Percentiles rank a stretch among this genome's conserved stretches.
Evolutionary conservation across 1,139 yeast genomes (phyloP).

Genomic region (Zhuliangozyma parablackwelliae): DNA sequence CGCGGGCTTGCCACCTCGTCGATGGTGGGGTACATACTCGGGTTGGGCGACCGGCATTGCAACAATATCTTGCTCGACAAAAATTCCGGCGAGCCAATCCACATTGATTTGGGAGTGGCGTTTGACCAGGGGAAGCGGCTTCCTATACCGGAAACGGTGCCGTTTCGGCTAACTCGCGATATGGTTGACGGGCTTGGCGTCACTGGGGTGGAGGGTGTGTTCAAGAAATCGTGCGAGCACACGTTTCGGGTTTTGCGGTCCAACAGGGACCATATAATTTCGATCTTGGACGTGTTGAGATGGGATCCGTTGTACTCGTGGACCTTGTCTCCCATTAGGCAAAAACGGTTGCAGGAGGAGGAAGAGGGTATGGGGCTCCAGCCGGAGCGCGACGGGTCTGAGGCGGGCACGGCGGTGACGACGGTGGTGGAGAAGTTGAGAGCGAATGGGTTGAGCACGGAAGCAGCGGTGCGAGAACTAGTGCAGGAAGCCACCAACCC

Average conservation of each 20-base stretch:
- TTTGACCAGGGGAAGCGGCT: conserved; percentile 86
- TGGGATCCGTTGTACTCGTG: conserved; percentile 94
- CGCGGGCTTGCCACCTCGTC: conserved; percentile 83
- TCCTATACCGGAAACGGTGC: conserved; percentile 89
- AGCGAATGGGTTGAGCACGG: conserved; percentile 69
- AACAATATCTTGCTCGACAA: conserved; percentile 83
- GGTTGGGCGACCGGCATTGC: conserved; percentile 93
- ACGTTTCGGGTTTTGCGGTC: conserved; percentile 64
- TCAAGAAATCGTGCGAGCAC: conserved; percentile 67
- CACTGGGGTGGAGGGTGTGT: conserved; percentile 74
- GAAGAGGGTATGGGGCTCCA: conserved; percentile 18
- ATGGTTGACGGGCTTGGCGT: conserved; percentile 90
- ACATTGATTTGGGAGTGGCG: conserved; percentile 93
- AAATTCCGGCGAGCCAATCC: conserved; percentile 83
- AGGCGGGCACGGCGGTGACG: conserved; percentile 73
- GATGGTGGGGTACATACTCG: conserved; percentile 81
- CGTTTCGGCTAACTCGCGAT: conserved; percentile 87
- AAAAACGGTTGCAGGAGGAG: conserved; percentile 51
- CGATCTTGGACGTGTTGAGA: conserved; percentile 78
- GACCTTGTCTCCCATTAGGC: conserved; percentile 72
- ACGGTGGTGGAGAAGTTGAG: conserved; percentile 67
- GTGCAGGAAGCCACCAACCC: conserved; percentile 72
- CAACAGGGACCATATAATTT: conserved; percentile 66
- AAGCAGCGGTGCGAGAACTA: conserved; percentile 78
- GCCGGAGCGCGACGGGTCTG: conserved; percentile 57